A percentile compares a stretch with the other conserved stretches of the same genome.
Conservation (phyloP, 495 filamentous ascomycete species). For the Penicillium atrosanguineum region DNA sequence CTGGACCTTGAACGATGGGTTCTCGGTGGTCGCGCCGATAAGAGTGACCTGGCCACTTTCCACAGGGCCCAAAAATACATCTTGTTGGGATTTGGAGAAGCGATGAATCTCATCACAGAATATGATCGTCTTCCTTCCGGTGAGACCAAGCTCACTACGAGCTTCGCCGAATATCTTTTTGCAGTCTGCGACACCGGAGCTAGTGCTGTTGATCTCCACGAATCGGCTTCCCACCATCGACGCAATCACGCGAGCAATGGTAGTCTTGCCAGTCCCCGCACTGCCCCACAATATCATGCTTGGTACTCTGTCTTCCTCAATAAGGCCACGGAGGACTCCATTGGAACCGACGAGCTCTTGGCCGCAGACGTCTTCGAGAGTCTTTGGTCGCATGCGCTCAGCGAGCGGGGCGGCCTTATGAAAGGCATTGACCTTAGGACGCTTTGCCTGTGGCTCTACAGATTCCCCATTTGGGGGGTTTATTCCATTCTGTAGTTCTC, state of each 20-base stretch:
- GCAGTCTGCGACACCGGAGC: conserved; percentile 84
- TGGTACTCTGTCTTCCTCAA: conserved; percentile 82
- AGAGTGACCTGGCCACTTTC: conserved; percentile 88
- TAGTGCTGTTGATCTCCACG: conserved; percentile 94
- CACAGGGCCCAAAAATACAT: conserved; percentile 91
- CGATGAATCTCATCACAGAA: conserved; percentile 98
- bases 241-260: conserved; percentile 92
- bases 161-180: conserved; percentile 93
- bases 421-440: conserved; percentile 57
- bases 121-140: conserved; percentile 88
- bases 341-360: conserved; percentile 85
- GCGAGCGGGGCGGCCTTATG: conserved; percentile 79
- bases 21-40: conserved; percentile 95
- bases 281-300: conserved; percentile 96
- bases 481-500: conserved; percentile 15
- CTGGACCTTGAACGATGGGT: conserved; percentile 93
- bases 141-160: conserved; percentile 74
- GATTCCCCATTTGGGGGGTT: conserved; percentile 15
- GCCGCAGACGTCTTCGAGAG: conserved; percentile 82
- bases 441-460: conserved; percentile 48
- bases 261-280: conserved; percentile 93
- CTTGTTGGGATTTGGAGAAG: conserved; percentile 90
- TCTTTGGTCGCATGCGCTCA: conserved; percentile 87
- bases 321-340: conserved; percentile 84
- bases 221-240: conserved; percentile 76